Conservation (phyloP, 108 stramenopile species). For the Pelagomonas calceolata region DNA sequence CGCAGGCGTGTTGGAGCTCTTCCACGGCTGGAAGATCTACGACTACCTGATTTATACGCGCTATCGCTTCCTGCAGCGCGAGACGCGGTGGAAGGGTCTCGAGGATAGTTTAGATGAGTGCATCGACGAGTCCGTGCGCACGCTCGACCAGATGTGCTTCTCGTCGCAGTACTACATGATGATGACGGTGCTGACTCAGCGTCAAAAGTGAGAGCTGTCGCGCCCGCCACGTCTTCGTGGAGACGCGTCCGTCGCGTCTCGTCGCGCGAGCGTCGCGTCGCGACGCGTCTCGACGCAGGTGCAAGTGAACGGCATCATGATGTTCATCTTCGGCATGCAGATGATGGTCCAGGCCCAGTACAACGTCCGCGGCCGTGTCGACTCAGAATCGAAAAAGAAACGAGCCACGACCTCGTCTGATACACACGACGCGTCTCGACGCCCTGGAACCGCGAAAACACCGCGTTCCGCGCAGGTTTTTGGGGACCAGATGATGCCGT, state of each 20-base stretch:
- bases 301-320: constrained; percentile 60
- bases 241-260: too few species aligned
- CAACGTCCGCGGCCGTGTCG: constrained; percentile 62
- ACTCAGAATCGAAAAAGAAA: too few species aligned
- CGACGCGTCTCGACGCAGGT: too few species aligned
- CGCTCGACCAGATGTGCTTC: constrained; percentile 68
- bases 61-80: constrained; percentile 60
- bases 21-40: constrained; percentile 70
- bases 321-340: constrained; percentile 55
- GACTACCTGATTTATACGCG: constrained; percentile 60
- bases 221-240: too few species aligned
- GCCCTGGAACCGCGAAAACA: too few species aligned
- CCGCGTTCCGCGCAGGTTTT: neutral
- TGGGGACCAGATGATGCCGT: too few species aligned
- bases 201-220: too few species aligned
- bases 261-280: too few species aligned
- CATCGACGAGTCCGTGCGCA: constrained; percentile 57
- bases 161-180: constrained; percentile 68
- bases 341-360: constrained; percentile 59
- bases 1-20: constrained; percentile 55
- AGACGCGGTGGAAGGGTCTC: constrained; percentile 62
- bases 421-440: neutral
- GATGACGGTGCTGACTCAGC: too few species aligned
- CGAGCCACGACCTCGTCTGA: constrained; percentile 16
- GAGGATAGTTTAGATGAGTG: constrained; percentile 63